Evolutionary conservation across 495 filamentous ascomycete species (phyloP), one percentile per base, ranked within the genome.

Genomic region (Talaromyces borbonicus): DNA sequence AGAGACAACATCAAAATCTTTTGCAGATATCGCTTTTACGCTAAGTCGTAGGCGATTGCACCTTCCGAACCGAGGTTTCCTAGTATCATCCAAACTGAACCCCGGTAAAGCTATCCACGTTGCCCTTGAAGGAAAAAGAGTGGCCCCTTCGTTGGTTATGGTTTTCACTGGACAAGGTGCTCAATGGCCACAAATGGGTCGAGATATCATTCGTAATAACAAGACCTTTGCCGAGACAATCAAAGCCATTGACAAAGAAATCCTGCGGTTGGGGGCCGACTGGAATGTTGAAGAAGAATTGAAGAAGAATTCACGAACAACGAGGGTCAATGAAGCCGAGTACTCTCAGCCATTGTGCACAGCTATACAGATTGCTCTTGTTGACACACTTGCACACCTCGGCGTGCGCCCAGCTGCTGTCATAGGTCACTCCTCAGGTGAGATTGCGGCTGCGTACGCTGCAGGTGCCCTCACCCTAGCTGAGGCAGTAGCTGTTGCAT

Each of bases 261-360:
- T 63, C 4, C 11, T 16, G 4, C 25, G 33, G 5, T 18, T 56
- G n/a, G 56, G 52, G 1, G 52, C 49, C 18, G 14, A 11, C 30
- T 61, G 58, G 56, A 48, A 45, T 18, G 19, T 35, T 11, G 26
- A 6, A 16, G 29, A 24, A 46, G 30, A 51, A 22, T 8, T 31
- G 0, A 30, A 32, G 0, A 44, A 46, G 5, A 30, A 49, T 3
- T 38, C 47, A 19, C 57, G 59, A 1, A 23, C 31, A 0, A 56
- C 49, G 24, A 55, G 55, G 4, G 68, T 82, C 15, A 67, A 73
- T 19, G 50, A 64, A n/a, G 67, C 75, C 1, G 48, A 54, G 49
- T 30, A 51, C 56, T 36, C 60, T 18, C 73, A 77, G 51, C 58
- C 68, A 0, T 29, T 65, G 7, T 72, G 61, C 18, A 67, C 63